phyloP scores from a whole-genome alignment of 1,139 yeast genomes.

The Pichia sp. region DNA sequence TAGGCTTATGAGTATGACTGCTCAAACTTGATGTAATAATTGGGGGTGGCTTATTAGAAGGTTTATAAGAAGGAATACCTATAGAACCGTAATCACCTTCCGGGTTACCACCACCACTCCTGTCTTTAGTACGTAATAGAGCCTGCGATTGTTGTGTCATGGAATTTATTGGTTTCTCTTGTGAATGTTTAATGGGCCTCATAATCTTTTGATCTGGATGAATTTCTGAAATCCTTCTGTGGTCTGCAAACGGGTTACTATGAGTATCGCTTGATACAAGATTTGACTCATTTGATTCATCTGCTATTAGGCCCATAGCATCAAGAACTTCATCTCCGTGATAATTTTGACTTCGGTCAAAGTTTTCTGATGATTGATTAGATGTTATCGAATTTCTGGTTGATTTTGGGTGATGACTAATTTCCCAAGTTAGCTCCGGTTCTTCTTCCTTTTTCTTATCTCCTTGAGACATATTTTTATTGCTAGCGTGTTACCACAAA shows the following conservation, averaged over 20 bases:
- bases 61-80: too few relatives aligned
- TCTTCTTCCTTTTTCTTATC: neutral
- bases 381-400: neutral
- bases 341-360: neutral
- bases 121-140: constrained; percentile 6
- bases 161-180: constrained; percentile 2
- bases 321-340: constrained; percentile 22
- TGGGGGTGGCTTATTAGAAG: neutral
- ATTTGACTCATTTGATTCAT: constrained; percentile 12
- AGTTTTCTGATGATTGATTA: neutral
- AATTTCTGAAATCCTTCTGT: constrained; percentile 14
- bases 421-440: neutral
- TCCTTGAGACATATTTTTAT: too few relatives aligned
- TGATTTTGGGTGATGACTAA: neutral
- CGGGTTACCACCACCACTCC: constrained; percentile 1
- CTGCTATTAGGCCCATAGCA: constrained; percentile 26
- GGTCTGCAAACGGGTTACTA: constrained; percentile 19
- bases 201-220: constrained; percentile 10
- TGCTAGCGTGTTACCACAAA: too few relatives aligned
- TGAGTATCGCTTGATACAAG: neutral
- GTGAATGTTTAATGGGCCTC: constrained; percentile 3
- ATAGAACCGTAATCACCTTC: constrained; percentile 7
- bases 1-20: too few relatives aligned
- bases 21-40: too few relatives aligned
- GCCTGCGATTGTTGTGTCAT: constrained; percentile 10